Conservation (phyloP, 2,329 filamentous ascomycete genomes). For the Epichloe sylvatica region DNA sequence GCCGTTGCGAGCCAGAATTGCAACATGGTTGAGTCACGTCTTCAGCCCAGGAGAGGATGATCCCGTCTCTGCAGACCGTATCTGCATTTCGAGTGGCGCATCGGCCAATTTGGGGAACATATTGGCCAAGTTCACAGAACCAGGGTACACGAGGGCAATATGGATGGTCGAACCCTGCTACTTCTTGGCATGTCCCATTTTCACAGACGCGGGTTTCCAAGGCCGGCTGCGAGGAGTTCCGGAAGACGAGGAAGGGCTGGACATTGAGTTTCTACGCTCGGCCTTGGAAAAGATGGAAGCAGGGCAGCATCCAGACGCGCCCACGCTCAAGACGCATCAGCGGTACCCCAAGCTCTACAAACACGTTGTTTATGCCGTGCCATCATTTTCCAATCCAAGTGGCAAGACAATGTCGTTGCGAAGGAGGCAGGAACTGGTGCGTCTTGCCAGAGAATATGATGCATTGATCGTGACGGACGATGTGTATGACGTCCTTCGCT, state of each 20-base stretch:
- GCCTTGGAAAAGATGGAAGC: conserved; percentile 18
- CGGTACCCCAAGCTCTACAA: conserved; percentile 54
- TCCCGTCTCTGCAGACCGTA: conserved; percentile 30
- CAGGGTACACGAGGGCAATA: conserved; percentile 55
- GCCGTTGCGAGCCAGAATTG: conserved; percentile 54
- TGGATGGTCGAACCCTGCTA: conserved; percentile 79
- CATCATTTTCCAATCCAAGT: conserved; percentile 80
- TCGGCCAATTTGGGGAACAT: conserved; percentile 69
- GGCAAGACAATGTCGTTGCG: conserved; percentile 64
- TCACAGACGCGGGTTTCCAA: conserved; percentile 65
- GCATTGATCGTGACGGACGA: conserved; percentile 80
- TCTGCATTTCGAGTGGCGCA: conserved; percentile 75
- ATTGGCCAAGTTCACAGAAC: conserved; percentile 69
- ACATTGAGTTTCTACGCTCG: conserved; percentile 39
- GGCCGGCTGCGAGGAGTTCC: conserved; percentile 53
- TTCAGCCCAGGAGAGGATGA: background rate
- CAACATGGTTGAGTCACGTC: conserved; percentile 49
- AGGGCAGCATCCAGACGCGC: conserved; percentile 8
- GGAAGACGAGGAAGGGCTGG: conserved; percentile 65
- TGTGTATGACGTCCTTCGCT: conserved; percentile 87
- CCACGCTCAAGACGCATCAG: conserved; percentile 3
- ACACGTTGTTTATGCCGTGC: conserved; percentile 77
- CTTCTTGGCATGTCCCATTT: conserved; percentile 72
- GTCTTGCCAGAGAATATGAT: conserved; percentile 64
- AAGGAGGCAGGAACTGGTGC: conserved; percentile 54